Conservation (phyloP, 495 filamentous ascomycete genomes). For the Thermochaetoides thermophila region DNA sequence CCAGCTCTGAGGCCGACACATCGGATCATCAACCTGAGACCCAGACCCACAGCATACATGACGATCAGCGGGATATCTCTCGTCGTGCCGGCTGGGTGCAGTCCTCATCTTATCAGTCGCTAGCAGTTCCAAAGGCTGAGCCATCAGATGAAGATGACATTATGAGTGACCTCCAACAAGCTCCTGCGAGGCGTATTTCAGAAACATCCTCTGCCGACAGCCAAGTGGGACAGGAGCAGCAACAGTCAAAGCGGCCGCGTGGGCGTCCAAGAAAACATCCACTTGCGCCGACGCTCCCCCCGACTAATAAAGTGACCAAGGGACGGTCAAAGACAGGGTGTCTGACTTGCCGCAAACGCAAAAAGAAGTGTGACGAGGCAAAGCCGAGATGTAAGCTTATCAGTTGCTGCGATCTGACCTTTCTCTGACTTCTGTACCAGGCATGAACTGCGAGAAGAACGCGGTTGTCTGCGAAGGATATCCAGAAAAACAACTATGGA, state of each 20-base stretch:
- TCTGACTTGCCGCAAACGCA: constrained; percentile 77
- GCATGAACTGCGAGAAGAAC: constrained; percentile 87
- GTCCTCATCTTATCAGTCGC: too few relatives aligned
- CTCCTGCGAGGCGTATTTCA: constrained; percentile 25
- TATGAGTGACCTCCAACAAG: constrained; percentile 31
- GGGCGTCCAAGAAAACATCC: constrained; percentile 81
- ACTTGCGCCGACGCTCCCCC: constrained; percentile 30
- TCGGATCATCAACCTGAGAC: constrained; percentile 1
- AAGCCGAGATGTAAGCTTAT: constrained; percentile 60
- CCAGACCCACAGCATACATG: constrained; percentile 9
- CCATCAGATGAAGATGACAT: constrained; percentile 32
- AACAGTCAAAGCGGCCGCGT: constrained; percentile 45
- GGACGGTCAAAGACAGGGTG: constrained; percentile 90
- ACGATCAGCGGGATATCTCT: too few relatives aligned
- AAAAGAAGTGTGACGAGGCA: constrained; percentile 97
- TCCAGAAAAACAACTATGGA: constrained; percentile 78
- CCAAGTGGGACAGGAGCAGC: constrained; percentile 18
- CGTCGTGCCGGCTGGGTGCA: too few relatives aligned
- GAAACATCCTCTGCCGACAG: too few relatives aligned
- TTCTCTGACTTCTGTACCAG: constrained; percentile 26
- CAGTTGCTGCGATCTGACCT: neutral
- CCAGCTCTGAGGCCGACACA: constrained; percentile 17
- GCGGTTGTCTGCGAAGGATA: constrained; percentile 87
- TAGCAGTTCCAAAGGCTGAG: constrained; percentile 30
- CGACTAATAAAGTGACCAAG: constrained; percentile 59